Evolutionary conservation across 371 early-diverging fungal species (phyloP), one percentile per base, ranked within the genome.

Genomic region (Saksenaea oblongispora): DNA sequence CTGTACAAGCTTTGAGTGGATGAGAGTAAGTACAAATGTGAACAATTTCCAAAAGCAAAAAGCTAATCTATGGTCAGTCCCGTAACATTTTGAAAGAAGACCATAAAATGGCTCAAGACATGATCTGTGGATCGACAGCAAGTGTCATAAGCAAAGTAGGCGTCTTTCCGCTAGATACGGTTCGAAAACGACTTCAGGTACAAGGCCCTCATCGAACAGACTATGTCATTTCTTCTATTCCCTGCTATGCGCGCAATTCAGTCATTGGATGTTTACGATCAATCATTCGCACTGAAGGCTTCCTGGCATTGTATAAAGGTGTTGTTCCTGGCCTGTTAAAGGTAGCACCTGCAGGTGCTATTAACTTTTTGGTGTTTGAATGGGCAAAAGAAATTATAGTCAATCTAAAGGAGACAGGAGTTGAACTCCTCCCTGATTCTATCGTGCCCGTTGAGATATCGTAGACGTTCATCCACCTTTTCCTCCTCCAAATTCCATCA

Each of bases 161-260:
- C 3, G 91, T 96, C 15, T 95, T 94, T 82, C 98, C 98, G 1
- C 80, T 98, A 60, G 98, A 98, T 73, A 84, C 93, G 34, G 87
- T 96, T 5, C 76, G 93, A 41, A 91, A 91, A 64, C 78, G 93
- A 36, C 54, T 93, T 28, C 91, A 91, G 67, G 84, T 93, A 13
- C 94, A 95, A 76, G 91, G 92, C 2, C 89, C 92, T 14, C 66
- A 71, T 24, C 65, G 82, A 54, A 65, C 69, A 37, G 71, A 76
- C 47, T 86, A 84, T 71, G 74, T 85, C 2, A 62, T 79, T 36
- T 65, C 75, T 7, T 66, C 69, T 22, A 74, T 89, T 14, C 90
- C 88, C 9, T 57, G 67, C 11, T 47, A 47, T 10, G 10, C 51
- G 10, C 51, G 51, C 34, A 79, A 90, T 74, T 22, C 70, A 31